Conservation (phyloP, 2,329 filamentous ascomycete species). For the Alternaria alternata region DNA sequence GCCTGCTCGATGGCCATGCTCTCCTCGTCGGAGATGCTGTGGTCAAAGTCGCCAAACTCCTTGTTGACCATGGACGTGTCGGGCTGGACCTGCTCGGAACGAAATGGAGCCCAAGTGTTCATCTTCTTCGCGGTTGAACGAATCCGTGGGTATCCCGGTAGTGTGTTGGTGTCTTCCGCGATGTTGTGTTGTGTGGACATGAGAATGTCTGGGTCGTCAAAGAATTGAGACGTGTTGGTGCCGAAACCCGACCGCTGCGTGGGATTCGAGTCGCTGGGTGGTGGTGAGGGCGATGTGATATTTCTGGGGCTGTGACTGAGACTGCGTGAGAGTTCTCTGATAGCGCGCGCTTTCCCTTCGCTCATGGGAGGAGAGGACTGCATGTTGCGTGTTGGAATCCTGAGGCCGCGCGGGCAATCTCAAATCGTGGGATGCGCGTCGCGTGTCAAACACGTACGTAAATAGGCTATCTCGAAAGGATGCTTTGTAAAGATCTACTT, state of each 20-base stretch:
- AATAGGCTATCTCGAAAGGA: constrained; percentile 40
- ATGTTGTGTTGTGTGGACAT: constrained; percentile 51
- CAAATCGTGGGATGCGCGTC: constrained; percentile 29
- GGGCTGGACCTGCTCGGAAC: constrained; percentile 44
- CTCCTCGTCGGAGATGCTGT: constrained; percentile 54
- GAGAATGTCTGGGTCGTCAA: constrained; percentile 47
- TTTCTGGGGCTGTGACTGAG: constrained; percentile 45
- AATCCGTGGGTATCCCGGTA: constrained; percentile 45
- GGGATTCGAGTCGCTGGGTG: constrained; percentile 49
- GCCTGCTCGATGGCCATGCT: constrained; percentile 66
- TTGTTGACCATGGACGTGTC: constrained; percentile 52
- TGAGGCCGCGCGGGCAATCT: constrained; percentile 11
- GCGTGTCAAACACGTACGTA: constrained; percentile 35
- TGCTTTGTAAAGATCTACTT: constrained; percentile 33
- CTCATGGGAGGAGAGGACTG: constrained; percentile 49
- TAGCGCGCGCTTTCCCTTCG: constrained; percentile 49
- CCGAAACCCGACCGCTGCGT: constrained; percentile 43
- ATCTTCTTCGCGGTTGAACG: constrained; percentile 51
- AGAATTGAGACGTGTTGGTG: constrained; percentile 37
- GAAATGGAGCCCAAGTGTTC: constrained; percentile 48
- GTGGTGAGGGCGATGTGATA: constrained; percentile 40
- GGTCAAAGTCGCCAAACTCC: constrained; percentile 52
- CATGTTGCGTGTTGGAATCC: constrained; percentile 38
- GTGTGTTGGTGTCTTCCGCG: constrained; percentile 46
- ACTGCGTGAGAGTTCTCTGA: constrained; percentile 49